These are phyloP conservation scores for Tranzscheliella williamsii DNA, from an alignment of 1,284 basidiomycete genomes.

Conservation along the genomic window DNA sequence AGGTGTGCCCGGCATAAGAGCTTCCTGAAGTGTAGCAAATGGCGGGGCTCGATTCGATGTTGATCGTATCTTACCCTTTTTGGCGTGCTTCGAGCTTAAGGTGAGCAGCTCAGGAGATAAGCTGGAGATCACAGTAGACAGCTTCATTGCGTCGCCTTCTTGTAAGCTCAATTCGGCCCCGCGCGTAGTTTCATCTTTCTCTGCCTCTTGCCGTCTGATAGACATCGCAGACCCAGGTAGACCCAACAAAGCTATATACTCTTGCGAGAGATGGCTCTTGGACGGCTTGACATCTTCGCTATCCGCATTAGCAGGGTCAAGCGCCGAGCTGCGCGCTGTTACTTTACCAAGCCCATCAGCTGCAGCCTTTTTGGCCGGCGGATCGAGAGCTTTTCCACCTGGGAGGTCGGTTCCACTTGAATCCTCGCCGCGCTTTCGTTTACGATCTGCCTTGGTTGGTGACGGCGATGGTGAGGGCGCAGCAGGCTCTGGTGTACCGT, in stretches of 20 bases:
- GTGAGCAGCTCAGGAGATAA: background rate
- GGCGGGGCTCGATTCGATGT: background rate
- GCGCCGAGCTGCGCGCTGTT: background rate
- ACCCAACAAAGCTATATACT: slow-evolving; percentile 19
- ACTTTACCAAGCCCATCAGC: too few relatives aligned
- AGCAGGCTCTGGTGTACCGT: slow-evolving; percentile 27
- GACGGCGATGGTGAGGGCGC: slow-evolving; percentile 15
- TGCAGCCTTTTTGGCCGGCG: too few relatives aligned
- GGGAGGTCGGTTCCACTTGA: too few relatives aligned
- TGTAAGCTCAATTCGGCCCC: background rate
- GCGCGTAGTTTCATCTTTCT: background rate
- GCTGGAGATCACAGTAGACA: background rate
- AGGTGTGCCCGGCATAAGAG: slow-evolving; percentile 9
- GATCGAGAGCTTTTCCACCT: too few relatives aligned
- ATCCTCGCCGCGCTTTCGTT: slow-evolving; percentile 28
- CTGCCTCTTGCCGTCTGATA: background rate
- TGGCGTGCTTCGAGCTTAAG: slow-evolving; percentile 1
- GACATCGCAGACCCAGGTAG: slow-evolving; percentile 6
- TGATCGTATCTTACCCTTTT: slow-evolving; percentile 9
- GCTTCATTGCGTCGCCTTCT: background rate
- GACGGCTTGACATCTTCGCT: background rate
- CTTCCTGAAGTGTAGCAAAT: slow-evolving; percentile 1
- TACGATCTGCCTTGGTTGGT: slow-evolving; percentile 27
- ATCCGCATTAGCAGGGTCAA: background rate
- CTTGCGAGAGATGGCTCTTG: slow-evolving; percentile 9